Evolutionary conservation across 225 moss, liverwort and hornwort genomes (phyloP).

Genomic region (Marchantia paleacea): DNA sequence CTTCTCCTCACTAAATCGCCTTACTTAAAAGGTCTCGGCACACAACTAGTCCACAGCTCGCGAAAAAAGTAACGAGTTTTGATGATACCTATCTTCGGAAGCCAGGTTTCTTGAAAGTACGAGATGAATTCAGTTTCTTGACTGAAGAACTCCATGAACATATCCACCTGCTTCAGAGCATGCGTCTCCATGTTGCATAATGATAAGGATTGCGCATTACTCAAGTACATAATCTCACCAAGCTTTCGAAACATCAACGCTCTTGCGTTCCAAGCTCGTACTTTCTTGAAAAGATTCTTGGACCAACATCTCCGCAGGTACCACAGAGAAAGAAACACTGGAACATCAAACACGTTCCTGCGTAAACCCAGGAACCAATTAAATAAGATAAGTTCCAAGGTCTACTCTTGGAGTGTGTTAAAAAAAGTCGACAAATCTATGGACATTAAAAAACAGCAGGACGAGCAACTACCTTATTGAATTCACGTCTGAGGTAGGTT

Average conservation of each 20-base stretch:
- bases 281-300: conserved; percentile 38
- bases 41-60: background rate
- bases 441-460: background rate
- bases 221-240: conserved; percentile 49
- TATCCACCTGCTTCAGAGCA: conserved; percentile 43
- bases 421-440: background rate
- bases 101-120: conserved; percentile 41
- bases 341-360: conserved; percentile 52
- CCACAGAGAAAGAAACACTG: conserved; percentile 48
- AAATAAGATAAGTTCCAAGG: background rate
- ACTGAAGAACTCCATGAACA: conserved; percentile 35
- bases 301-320: conserved; percentile 47
- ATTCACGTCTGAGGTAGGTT: conserved; percentile 41
- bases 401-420: background rate
- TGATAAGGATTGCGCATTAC: conserved; percentile 39
- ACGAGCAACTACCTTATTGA: conserved; percentile 34
- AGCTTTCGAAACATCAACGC: conserved; percentile 46
- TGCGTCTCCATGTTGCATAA: conserved; percentile 54
- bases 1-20: background rate
- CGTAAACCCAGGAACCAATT: conserved; percentile 5
- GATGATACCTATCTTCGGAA: conserved; percentile 37
- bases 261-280: conserved; percentile 31
- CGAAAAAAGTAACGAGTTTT: background rate
- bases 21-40: background rate
- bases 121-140: conserved; percentile 32